Percentiles rank a stretch among this genome's conserved stretches.
Conservation (phyloP, 2,329 filamentous ascomycete genomes). For the Cercospora nicotianae region DNA sequence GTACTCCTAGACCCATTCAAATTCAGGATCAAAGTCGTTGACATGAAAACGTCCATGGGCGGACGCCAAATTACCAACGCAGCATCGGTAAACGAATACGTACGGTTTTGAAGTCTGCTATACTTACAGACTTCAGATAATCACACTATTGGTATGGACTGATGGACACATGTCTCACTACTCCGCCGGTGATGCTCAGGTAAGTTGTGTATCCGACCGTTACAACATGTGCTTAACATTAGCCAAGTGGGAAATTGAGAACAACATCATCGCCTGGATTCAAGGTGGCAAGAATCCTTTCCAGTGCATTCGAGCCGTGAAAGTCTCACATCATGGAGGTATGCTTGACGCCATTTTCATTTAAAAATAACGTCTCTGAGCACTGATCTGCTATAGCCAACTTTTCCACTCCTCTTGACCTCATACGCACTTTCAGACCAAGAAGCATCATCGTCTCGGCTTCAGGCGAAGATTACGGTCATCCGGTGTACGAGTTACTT, state of each 20-base stretch:
- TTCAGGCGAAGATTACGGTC: neutral
- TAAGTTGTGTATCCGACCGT: too few relatives aligned
- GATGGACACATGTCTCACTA: constrained; percentile 13
- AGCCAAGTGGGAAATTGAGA: neutral
- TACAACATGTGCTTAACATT: too few relatives aligned
- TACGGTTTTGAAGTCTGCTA: too few relatives aligned
- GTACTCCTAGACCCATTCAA: neutral
- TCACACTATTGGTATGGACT: constrained; percentile 4
- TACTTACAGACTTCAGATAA: too few relatives aligned
- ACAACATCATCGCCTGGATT: neutral
- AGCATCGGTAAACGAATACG: neutral
- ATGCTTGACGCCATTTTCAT: too few relatives aligned
- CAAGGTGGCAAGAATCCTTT: neutral
- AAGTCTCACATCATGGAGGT: neutral
- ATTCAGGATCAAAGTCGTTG: neutral
- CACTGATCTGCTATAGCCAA: neutral
- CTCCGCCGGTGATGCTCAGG: constrained; percentile 11
- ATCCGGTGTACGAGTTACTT: neutral
- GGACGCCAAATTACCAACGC: neutral
- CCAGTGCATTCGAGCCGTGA: neutral
- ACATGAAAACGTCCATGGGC: neutral
- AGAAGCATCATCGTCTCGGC: neutral
- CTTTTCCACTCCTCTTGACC: neutral
- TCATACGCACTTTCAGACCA: neutral
- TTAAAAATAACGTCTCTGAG: too few relatives aligned